Evolutionary conservation across 257 asterid species (phyloP), one percentile per base, ranked within the genome.

Genomic region (Lycium ferocissimum): DNA sequence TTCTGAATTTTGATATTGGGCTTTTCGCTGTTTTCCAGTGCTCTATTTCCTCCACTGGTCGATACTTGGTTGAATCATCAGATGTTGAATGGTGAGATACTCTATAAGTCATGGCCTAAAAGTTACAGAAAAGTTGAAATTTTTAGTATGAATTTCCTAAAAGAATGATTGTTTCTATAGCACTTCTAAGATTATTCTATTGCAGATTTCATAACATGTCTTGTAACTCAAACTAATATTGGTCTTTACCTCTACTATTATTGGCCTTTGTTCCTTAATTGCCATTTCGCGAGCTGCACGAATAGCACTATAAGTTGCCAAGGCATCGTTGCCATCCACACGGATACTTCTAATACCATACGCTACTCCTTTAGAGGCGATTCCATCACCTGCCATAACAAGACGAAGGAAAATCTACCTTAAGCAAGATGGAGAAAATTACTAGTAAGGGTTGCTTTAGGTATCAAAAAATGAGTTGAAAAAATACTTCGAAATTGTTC

Each of bases 11-110:
- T 49, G 89, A 84, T 51, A 91, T 38, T 0, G 98, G 99, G 86
- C 76, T 89, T 85, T 89, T 86, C 1, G 89, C 90, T n/a, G 90
- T 92, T 88, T 47, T 92, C 99, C 98, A 97, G 84, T 92, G 93
- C 51, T 95, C 96, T 2, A 97, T 97, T 87, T 97, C 99, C 10
- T 88, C 51, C 12, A 84, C 10, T 7, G 95, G 65, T 47, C 99
- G 92, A 26, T 97, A 97, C 87, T 93, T 97, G 84, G 99, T 95
- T 33, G 99, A 96, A 73, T 96, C 98, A 69, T 95, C 98, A 1
- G 99, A 95, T 15, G 98, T 95, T 2, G 99, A 94, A 89, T 95
- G 98, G 90, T 96, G 99, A 7, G 98, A 93, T 9, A 94, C 98
- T 80, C 98, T 90, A 84, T 96, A 96, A 1, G 98, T 90, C 13